Evolutionary conservation across 2,329 filamentous ascomycete species (phyloP).

Genomic region (Phaeosphaeriaceae sp.): DNA sequence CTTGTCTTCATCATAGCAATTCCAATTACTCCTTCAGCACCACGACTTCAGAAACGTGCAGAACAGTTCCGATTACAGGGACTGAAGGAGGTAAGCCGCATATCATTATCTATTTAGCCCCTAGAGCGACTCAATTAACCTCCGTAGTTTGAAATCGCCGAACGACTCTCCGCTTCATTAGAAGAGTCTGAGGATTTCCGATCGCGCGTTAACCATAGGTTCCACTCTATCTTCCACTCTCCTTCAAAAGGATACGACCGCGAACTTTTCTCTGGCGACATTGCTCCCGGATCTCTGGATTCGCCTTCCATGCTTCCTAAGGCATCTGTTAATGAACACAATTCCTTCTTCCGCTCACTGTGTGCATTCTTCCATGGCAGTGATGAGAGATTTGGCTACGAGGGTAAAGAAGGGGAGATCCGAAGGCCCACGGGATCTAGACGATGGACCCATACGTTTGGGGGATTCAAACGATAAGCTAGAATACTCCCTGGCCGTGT

Average conservation of each 20-base stretch:
- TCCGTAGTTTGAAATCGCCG: conserved; percentile 41
- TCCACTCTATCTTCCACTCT: conserved; percentile 30
- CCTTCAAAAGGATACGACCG: conserved; percentile 25
- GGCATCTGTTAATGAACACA: conserved; percentile 18
- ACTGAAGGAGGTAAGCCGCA: conserved; percentile 42
- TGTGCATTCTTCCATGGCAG: conserved; percentile 29
- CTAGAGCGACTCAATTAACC: conserved; percentile 14
- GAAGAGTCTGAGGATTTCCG: conserved; percentile 24
- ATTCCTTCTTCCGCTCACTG: conserved; percentile 26
- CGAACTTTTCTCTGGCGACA: conserved; percentile 41
- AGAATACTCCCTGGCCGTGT: not conserved
- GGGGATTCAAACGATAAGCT: conserved; percentile 17
- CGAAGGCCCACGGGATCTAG: conserved; percentile 39
- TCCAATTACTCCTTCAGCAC: conserved; percentile 45
- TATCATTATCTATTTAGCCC: not conserved
- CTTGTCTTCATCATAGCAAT: conserved; percentile 33
- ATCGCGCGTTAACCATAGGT: conserved; percentile 26
- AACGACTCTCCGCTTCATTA: conserved; percentile 32
- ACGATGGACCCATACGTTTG: conserved; percentile 35
- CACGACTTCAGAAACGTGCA: conserved; percentile 38
- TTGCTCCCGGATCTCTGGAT: conserved; percentile 44
- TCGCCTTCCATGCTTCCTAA: conserved; percentile 41
- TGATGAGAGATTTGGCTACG: conserved; percentile 37
- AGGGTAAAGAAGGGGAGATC: conserved; percentile 44
- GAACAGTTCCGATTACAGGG: conserved; percentile 44